These are phyloP conservation scores for Zelonia costaricensis DNA, from an alignment of 208 protist genomes.

Conservation along the genomic window DNA sequence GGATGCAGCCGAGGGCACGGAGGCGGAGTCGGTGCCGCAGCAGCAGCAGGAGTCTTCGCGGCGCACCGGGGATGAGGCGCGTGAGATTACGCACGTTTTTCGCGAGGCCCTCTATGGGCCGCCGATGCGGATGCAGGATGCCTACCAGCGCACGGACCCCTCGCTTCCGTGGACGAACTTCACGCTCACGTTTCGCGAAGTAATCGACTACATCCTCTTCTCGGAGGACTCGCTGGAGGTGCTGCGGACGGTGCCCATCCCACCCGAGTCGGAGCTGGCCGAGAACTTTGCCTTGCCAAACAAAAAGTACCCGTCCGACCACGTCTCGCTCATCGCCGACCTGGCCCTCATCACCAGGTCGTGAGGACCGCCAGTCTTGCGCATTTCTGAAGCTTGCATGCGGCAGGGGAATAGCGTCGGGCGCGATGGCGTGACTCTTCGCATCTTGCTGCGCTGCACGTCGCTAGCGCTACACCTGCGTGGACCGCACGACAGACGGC, in stretches of 20 bases:
- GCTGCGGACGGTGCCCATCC: constrained; percentile 75
- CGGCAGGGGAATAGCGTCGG: too few species aligned
- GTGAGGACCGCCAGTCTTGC: too few species aligned
- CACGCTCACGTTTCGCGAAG: constrained; percentile 84
- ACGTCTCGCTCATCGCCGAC: constrained; percentile 89
- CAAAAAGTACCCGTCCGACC: constrained; percentile 87
- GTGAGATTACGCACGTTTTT: constrained; percentile 41
- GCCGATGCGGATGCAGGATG: constrained; percentile 45
- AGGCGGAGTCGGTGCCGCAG: background rate
- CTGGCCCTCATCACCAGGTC: constrained; percentile 25
- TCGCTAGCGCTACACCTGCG: too few species aligned
- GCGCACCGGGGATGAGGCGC: constrained; percentile 2
- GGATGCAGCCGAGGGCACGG: background rate
- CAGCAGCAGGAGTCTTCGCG: background rate
- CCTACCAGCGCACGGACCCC: constrained; percentile 61
- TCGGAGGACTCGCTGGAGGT: constrained; percentile 54
- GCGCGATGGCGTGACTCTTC: too few species aligned
- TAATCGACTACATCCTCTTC: constrained; percentile 92
- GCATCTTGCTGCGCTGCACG: too few species aligned
- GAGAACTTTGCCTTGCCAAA: constrained; percentile 87
- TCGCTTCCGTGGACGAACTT: constrained; percentile 89
- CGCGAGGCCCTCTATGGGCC: constrained; percentile 38
- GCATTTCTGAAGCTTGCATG: too few species aligned
- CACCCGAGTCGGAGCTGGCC: constrained; percentile 64
- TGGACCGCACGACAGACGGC: too few species aligned